These are phyloP conservation scores for Galerina sulciceps DNA, from an alignment of 768 basidiomycete genomes.

Conservation along the genomic window DNA sequence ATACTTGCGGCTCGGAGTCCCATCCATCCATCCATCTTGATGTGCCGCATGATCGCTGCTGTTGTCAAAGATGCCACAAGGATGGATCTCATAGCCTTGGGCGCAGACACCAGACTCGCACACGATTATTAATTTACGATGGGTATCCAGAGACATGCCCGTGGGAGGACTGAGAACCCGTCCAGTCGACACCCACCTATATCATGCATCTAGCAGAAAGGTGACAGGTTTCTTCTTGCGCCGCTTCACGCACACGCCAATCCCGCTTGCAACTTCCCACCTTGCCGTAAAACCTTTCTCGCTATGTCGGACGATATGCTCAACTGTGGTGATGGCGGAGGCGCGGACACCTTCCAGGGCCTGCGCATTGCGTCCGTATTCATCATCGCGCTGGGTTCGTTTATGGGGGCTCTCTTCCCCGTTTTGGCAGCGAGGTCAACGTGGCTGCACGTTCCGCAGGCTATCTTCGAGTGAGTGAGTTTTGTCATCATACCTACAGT, in stretches of 20 bases:
- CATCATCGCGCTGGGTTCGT: constrained; percentile 59
- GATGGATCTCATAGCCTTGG: no score
- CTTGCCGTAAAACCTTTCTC: neutral
- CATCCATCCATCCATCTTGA: no score
- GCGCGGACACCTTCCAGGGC: constrained; percentile 46
- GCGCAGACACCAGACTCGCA: no score
- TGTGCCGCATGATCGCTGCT: no score
- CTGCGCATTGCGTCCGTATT: constrained; percentile 76
- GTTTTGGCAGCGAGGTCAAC: constrained; percentile 55
- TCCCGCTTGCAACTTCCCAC: neutral
- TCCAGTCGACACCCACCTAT: constrained; percentile 24
- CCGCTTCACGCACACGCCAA: no score
- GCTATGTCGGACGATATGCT: constrained; percentile 13
- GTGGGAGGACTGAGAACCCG: constrained; percentile 28
- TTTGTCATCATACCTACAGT: neutral
- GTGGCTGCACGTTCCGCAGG: constrained; percentile 56
- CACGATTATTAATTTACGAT: no score
- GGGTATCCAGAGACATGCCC: neutral
- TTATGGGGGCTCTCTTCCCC: constrained; percentile 68
- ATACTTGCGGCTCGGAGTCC: no score
- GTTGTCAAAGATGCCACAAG: no score
- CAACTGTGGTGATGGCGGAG: constrained; percentile 56
- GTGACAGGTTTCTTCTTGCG: neutral
- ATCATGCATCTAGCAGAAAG: neutral
- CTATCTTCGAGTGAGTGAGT: constrained; percentile 65